phyloP scores from a whole-genome alignment of 2,329 filamentous ascomycete species.

The Bipolaris oryzae region DNA sequence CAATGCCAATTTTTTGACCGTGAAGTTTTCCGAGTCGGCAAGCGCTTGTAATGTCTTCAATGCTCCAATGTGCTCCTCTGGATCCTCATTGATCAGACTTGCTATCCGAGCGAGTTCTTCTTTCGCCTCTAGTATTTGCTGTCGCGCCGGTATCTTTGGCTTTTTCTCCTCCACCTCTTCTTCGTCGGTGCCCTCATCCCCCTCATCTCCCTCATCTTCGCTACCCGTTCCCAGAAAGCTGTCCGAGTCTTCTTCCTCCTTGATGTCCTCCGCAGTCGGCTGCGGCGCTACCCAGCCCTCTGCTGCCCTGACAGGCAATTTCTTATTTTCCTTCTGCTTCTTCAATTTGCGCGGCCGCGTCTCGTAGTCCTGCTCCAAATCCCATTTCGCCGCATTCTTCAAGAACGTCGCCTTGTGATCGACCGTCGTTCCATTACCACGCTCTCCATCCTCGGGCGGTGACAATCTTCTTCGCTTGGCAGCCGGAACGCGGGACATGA shows the following conservation, averaged over 20 bases:
- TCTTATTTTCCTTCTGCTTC: conserved; percentile 73
- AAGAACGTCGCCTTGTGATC: conserved; percentile 63
- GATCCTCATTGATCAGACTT: conserved; percentile 81
- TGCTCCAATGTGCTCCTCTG: conserved; percentile 83
- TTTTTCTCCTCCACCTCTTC: conserved; percentile 54
- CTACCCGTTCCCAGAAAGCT: conserved; percentile 67
- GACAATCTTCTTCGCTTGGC: conserved; percentile 48
- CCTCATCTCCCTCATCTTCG: conserved; percentile 57
- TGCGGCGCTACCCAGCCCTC: conserved; percentile 73
- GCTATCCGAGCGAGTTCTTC: conserved; percentile 90
- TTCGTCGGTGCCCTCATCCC: conserved; percentile 51
- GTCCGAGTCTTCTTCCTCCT: conserved; percentile 62
- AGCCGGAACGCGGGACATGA: conserved; percentile 45
- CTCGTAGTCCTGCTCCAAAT: conserved; percentile 92
- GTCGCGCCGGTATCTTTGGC: conserved; percentile 71
- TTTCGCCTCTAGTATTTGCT: conserved; percentile 86
- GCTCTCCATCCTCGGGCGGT: conserved; percentile 39
- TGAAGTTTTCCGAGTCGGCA: conserved; percentile 69
- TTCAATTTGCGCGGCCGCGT: conserved; percentile 74
- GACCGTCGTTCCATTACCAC: conserved; percentile 21
- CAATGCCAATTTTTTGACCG: conserved; percentile 84
- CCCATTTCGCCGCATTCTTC: conserved; percentile 79
- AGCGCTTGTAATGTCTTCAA: conserved; percentile 80
- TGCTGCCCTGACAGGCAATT: conserved; percentile 84
- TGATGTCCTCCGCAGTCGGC: conserved; percentile 49